A percentile compares a stretch with the other conserved stretches of the same genome.
Conservation (phyloP, 2,329 filamentous ascomycete genomes). For the Aspergillus ochraceoroseus region DNA sequence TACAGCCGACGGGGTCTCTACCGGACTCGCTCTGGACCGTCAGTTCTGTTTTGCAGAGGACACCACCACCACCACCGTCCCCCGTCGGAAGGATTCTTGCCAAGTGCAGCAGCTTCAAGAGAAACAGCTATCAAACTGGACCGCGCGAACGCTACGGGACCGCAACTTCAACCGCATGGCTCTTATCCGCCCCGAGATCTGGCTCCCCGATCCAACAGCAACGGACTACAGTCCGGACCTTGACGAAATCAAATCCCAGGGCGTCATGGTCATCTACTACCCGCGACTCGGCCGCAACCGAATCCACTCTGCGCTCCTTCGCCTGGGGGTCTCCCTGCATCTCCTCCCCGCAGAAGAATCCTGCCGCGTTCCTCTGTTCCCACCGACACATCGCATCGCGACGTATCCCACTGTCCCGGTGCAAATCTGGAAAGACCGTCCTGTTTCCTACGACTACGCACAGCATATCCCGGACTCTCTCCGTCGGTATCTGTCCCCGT, state of each 20-base stretch:
- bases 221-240: slow-evolving; percentile 41
- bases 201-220: slow-evolving; percentile 50
- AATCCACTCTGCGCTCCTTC: slow-evolving; percentile 19
- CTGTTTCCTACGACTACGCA: slow-evolving; percentile 40
- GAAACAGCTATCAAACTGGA: slow-evolving; percentile 41
- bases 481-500: too few relatives aligned
- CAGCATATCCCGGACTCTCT: slow-evolving; percentile 47
- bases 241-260: slow-evolving; percentile 49
- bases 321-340: slow-evolving; percentile 28
- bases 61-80: too few relatives aligned
- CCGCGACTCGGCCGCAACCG: slow-evolving; percentile 25
- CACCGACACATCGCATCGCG: slow-evolving; percentile 39
- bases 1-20: slow-evolving; percentile 58
- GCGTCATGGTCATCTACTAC: slow-evolving; percentile 51
- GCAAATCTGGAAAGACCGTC: slow-evolving; percentile 54
- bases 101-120: too few relatives aligned
- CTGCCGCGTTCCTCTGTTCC: slow-evolving; percentile 52
- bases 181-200: slow-evolving; percentile 60
- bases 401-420: slow-evolving; percentile 47
- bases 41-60: slow-evolving; percentile 76
- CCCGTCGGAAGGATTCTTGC: background rate
- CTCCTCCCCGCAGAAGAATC: slow-evolving; percentile 39
- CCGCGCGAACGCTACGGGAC: slow-evolving; percentile 43
- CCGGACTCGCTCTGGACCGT: slow-evolving; percentile 72
- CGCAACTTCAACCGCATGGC: slow-evolving; percentile 58